Evolutionary conservation across 164 flowering plant genomes (phyloP), one percentile per base, ranked within the genome.

Genomic region (Stephania yunnanensis): DNA sequence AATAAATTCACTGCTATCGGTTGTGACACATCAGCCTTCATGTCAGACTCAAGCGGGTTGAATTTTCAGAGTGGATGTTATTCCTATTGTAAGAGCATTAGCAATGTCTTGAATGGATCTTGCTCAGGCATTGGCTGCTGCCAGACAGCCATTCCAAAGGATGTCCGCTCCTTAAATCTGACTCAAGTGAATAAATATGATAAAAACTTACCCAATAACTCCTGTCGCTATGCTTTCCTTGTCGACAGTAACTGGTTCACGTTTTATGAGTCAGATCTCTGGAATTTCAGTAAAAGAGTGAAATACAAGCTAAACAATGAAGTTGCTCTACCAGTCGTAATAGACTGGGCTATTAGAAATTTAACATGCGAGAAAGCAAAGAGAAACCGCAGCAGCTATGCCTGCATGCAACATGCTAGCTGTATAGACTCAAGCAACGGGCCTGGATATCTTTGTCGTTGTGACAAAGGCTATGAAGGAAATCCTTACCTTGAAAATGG

Each of bases 401-500:
- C 76, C 5, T 80, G 82, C n/a, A 30, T 69, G 0, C 15, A 12
- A 12, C 69, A 80, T 13, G 70, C 64, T 22, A 3, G 5, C 11
- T 76, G 82, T 5, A 7, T 4, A 12, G 11, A 76, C 19, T 73
- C 76, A 0, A 46, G 12, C 29, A 70, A 76, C 9, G 71, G 76
- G 4, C 68, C 58, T n/a, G 82, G 78, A 1, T 76, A 80, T 73
- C 66, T 42, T 19, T 80, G 82, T 42, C 8, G 30, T 17, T 80
- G 82, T 52, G 31, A 10, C 2, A 2, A 30, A 30, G 82, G 77
- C 22, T 73, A 76, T 19, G 5, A 65, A 10, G 82, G 82, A 44
- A 80, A 80, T 7, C 82, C 82, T 25, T 80, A 80, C 70, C 66
- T 80, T 8, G 22, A 19, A 2, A 17, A 64, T n/a, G 82, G 82